A percentile compares a stretch with the other conserved stretches of the same genome.
phyloP scores from a whole-genome alignment of 73 alveolate genomes.

The Stentor coeruleus region DNA sequence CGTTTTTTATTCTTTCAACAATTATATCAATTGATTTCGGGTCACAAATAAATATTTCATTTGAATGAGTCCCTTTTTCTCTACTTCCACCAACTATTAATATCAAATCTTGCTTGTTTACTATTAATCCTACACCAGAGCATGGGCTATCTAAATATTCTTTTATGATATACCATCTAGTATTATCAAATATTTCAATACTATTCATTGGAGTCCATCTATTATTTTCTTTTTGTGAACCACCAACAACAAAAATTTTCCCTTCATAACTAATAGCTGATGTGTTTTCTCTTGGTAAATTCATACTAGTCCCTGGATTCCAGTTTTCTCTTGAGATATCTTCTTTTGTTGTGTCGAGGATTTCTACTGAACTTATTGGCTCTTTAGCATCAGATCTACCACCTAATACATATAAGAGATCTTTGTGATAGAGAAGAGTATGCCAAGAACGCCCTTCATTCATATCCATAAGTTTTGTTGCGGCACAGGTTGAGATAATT shows the following conservation, averaged over 20 bases:
- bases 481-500: neutral
- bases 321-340: neutral
- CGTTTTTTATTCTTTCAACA: too few species aligned
- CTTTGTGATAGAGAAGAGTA: neutral
- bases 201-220: neutral
- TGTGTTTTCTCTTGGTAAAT: neutral
- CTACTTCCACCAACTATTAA: constrained; percentile 7
- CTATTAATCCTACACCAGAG: constrained; percentile 5
- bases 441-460: constrained; percentile 15
- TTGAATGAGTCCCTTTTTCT: neutral
- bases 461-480: neutral
- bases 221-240: neutral
- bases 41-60: too few species aligned
- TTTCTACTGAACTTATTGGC: neutral
- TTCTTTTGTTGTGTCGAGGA: neutral
- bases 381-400: constrained; percentile 1
- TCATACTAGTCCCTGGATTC: neutral
- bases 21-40: too few species aligned
- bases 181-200: neutral
- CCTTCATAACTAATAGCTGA: neutral
- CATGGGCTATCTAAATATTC: neutral
- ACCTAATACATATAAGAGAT: neutral
- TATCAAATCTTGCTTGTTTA: neutral
- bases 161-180: neutral
- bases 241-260: constrained; percentile 15